Conservation (phyloP, 1,284 basidiomycete genomes). For the Trichosporon coremiiforme region DNA sequence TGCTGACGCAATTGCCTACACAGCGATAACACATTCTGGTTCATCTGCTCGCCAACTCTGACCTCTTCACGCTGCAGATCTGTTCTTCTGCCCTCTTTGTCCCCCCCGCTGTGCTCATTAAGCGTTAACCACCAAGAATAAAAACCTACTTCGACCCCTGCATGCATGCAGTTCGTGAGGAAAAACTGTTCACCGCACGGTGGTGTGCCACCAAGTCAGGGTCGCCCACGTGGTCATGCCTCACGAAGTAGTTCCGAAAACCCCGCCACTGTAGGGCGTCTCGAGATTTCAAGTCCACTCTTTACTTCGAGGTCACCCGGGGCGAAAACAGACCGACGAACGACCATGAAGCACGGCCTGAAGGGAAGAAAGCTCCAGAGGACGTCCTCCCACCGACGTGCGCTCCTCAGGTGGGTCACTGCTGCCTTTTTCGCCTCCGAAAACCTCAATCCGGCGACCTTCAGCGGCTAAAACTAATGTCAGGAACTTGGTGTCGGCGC, state of each 20-base stretch:
- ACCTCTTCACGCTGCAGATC: too few relatives aligned
- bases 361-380: conserved; percentile 85
- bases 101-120: too few relatives aligned
- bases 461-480: neutral
- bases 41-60: too few relatives aligned
- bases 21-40: too few relatives aligned
- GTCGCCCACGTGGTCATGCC: conserved; percentile 1
- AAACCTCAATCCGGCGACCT: neutral
- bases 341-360: conserved; percentile 83
- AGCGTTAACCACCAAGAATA: too few relatives aligned
- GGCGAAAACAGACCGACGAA: conserved; percentile 15
- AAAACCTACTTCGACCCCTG: too few relatives aligned
- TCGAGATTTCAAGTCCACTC: conserved; percentile 20
- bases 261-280: conserved; percentile 17
- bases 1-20: too few relatives aligned
- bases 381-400: conserved; percentile 79
- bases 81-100: too few relatives aligned
- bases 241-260: conserved; percentile 13
- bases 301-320: conserved; percentile 13
- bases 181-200: neutral
- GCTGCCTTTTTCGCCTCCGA: neutral
- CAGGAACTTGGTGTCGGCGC: conserved; percentile 91
- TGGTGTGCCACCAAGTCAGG: neutral
- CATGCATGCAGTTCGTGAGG: too few relatives aligned
- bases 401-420: conserved; percentile 73